phyloP scores from a whole-genome alignment of 176 grass and related monocot species.

The Musa troglodytarum region DNA sequence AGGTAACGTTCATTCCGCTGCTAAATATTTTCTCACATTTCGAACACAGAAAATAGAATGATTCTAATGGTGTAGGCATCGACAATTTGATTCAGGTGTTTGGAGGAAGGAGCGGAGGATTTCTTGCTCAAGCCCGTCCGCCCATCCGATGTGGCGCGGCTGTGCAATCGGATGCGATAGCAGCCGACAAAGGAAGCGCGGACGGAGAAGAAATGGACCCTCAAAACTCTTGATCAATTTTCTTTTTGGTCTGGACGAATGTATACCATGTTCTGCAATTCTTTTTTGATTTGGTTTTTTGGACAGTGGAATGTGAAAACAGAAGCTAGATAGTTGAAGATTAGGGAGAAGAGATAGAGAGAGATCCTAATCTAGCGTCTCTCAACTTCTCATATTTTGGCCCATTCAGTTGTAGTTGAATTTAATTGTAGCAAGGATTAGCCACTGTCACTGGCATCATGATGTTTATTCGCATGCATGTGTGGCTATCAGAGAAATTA shows the following conservation, averaged over 20 bases:
- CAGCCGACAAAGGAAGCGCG: background rate
- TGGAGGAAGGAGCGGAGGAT: slow-evolving; percentile 84
- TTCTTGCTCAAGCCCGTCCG: slow-evolving; percentile 92
- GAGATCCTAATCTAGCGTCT: too few species aligned
- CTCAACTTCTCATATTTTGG: too few species aligned
- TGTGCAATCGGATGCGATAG: slow-evolving; percentile 33
- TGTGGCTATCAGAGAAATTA: too few species aligned
- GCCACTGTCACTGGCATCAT: too few species aligned
- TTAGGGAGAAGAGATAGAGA: too few species aligned
- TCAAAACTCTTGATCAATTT: too few species aligned
- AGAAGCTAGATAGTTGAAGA: too few species aligned
- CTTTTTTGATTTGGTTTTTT: background rate
- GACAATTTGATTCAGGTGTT: slow-evolving; percentile 34
- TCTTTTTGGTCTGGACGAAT: background rate
- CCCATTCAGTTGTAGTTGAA: too few species aligned
- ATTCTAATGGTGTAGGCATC: background rate
- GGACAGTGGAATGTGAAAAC: too few species aligned
- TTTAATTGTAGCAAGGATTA: too few species aligned
- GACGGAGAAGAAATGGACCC: too few species aligned
- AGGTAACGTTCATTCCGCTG: slow-evolving; percentile 21
- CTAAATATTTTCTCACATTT: background rate
- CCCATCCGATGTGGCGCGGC: slow-evolving; percentile 54
- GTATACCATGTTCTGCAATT: background rate
- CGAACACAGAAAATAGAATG: background rate
- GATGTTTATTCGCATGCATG: too few species aligned